Conservation (phyloP, 78 protist genomes). For the Dictyostelium citrinum region DNA sequence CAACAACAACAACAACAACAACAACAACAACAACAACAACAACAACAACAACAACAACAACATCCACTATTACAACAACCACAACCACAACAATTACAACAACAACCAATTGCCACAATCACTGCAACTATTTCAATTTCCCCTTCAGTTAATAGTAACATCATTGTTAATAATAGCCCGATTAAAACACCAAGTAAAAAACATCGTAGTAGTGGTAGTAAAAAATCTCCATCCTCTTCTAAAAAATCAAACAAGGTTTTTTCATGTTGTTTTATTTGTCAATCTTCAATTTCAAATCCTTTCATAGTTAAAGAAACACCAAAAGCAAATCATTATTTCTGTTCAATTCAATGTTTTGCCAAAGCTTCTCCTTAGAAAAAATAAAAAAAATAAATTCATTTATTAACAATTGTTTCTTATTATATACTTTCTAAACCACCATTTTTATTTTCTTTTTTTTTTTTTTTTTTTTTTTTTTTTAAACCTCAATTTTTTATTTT, state of each 20-base stretch:
- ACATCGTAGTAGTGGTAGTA: not conserved
- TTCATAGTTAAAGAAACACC: not conserved
- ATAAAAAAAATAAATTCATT: not conserved
- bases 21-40: not conserved
- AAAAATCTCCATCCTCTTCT: not conserved
- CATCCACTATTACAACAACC: not conserved
- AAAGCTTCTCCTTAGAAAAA: not conserved
- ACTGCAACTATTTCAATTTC: slow-evolving; percentile 3
- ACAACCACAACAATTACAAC: not conserved
- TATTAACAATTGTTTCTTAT: too few species aligned
- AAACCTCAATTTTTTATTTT: too few species aligned
- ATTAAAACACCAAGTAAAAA: not conserved
- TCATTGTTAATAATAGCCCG: not conserved
- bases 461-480: not conserved
- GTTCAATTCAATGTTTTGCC: not conserved
- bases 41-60: not conserved
- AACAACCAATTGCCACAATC: not conserved
- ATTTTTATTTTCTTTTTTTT: too few species aligned
- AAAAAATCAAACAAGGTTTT: not conserved
- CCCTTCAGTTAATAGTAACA: not conserved
- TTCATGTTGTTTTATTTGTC: not conserved
- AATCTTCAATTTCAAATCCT: not conserved
- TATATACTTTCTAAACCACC: too few species aligned
- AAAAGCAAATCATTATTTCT: not conserved
- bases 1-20: not conserved